These are phyloP conservation scores for Alternaria sp. DNA, from an alignment of 2,329 filamentous ascomycete species.

Conservation along the genomic window DNA sequence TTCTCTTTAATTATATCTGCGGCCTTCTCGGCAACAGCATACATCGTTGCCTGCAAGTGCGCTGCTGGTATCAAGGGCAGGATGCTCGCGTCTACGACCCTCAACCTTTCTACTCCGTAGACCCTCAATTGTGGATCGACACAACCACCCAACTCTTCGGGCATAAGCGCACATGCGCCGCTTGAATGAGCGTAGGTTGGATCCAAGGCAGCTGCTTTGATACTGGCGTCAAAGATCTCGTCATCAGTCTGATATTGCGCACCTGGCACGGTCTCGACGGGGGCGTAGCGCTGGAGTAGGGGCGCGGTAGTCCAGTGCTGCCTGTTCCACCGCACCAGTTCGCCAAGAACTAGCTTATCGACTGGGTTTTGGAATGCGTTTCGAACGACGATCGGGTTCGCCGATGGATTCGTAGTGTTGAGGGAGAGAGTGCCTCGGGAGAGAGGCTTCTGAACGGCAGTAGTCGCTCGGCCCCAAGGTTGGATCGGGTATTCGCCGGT, in stretches of 20 bases:
- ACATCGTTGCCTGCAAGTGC: conserved; percentile 37
- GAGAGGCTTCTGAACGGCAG: conserved; percentile 25
- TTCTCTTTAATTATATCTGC: conserved; percentile 36
- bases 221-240: conserved; percentile 19
- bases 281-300: conserved; percentile 40
- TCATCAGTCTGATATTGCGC: conserved; percentile 28
- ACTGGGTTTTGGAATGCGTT: conserved; percentile 44
- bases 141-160: conserved; percentile 29
- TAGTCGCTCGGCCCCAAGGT: conserved; percentile 18
- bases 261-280: conserved; percentile 41
- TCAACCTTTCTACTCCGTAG: conserved; percentile 28
- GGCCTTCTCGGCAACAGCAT: conserved; percentile 38
- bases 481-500: conserved; percentile 36
- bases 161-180: conserved; percentile 33
- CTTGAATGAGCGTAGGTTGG: conserved; percentile 28
- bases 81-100: conserved; percentile 36
- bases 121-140: conserved; percentile 25
- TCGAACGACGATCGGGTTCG: conserved; percentile 39
- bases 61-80: conserved; percentile 29
- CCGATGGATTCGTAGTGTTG: conserved; percentile 42
- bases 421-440: conserved; percentile 47
- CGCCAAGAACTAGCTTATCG: conserved; percentile 42
- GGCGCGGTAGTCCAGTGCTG: conserved; percentile 37
- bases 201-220: conserved; percentile 7
- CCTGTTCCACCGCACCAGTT: conserved; percentile 45